Percentiles rank a stretch among this genome's conserved stretches.
Conservation (phyloP, 345 rosid genomes). For the Capsella bursapastoris region DNA sequence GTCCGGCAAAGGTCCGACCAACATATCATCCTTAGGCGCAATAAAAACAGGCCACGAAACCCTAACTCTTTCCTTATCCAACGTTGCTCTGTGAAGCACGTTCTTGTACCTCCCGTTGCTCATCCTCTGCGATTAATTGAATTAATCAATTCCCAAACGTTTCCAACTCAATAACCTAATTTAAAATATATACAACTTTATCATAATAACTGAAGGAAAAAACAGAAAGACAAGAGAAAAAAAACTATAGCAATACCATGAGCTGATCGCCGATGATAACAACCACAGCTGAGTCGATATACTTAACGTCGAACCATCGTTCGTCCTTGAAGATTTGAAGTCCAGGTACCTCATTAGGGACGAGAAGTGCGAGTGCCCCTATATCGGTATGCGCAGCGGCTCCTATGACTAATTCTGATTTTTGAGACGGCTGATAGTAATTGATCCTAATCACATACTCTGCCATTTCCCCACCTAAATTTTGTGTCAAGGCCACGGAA, state of each 20-base stretch:
- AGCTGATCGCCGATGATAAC: background rate
- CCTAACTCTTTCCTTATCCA: background rate
- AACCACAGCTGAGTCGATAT: background rate
- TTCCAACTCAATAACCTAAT: background rate
- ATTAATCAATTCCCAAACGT: background rate
- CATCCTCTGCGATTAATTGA: background rate
- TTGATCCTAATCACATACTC: background rate
- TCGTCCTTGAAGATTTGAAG: slow-evolving; percentile 7
- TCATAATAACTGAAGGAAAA: background rate
- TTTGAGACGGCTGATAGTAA: background rate
- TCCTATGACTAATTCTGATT: background rate
- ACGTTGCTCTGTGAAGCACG: background rate
- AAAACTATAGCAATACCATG: background rate
- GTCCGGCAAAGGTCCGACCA: background rate
- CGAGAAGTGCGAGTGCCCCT: background rate
- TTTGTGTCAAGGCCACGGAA: background rate
- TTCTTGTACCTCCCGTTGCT: slow-evolving; percentile 1
- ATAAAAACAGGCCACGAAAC: background rate
- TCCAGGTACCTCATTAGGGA: background rate
- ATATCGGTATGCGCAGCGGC: background rate
- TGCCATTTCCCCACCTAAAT: background rate
- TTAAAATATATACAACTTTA: background rate
- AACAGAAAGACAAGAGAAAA: background rate
- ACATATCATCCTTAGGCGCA: background rate
- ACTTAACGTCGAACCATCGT: background rate